phyloP scores from a whole-genome alignment of 805 yeast genomes.

The Nakazawaea ernobii region DNA sequence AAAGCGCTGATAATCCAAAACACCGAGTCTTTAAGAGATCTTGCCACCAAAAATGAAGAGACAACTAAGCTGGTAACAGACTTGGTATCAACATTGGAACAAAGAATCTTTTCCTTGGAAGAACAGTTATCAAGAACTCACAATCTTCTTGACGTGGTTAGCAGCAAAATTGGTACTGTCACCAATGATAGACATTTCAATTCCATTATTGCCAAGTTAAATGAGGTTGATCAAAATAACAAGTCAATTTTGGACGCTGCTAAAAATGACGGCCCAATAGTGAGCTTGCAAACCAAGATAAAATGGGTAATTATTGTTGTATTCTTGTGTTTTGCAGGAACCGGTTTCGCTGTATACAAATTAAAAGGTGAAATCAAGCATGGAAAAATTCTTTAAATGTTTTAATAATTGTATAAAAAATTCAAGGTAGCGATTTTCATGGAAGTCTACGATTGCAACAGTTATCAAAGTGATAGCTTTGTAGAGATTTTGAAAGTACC shows the following conservation, averaged over 20 bases:
- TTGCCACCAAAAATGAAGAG: background rate
- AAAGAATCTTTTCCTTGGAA: slow-evolving; percentile 1
- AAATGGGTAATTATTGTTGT: slow-evolving; percentile 38
- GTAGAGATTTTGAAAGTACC: too few species aligned
- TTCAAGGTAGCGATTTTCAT: background rate
- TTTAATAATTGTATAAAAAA: background rate
- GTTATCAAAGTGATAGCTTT: too few species aligned
- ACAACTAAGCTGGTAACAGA: background rate
- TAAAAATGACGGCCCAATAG: background rate
- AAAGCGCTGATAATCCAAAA: slow-evolving; percentile 9
- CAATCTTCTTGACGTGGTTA: background rate
- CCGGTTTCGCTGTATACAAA: slow-evolving; percentile 43
- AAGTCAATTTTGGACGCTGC: background rate
- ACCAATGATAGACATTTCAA: slow-evolving; percentile 6
- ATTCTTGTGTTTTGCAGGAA: slow-evolving; percentile 30
- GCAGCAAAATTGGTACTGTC: slow-evolving; percentile 4
- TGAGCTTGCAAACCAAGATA: slow-evolving; percentile 17
- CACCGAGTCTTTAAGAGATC: background rate
- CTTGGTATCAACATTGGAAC: background rate
- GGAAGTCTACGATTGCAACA: too few species aligned
- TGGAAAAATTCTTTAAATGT: slow-evolving; percentile 8
- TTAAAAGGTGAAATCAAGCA: slow-evolving; percentile 60
- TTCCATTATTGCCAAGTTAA: slow-evolving; percentile 8
- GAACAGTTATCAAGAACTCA: slow-evolving; percentile 2
- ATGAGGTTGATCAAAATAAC: slow-evolving; percentile 5